Evolutionary conservation across 768 basidiomycete species (phyloP), one percentile per base, ranked within the genome.

Genomic region (Naganishia vaughanmartiniae): DNA sequence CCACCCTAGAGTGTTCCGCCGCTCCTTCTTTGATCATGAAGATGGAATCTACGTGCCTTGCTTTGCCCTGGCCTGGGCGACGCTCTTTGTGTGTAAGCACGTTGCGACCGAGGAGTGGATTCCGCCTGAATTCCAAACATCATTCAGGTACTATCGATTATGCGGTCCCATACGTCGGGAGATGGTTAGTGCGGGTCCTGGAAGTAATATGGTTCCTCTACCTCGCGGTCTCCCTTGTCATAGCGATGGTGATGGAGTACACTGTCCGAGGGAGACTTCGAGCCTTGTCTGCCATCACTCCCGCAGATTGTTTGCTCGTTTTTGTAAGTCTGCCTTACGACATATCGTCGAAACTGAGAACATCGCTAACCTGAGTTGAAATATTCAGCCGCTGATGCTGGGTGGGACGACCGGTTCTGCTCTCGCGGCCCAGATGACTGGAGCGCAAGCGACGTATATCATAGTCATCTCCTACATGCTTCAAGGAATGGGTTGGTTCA

Each of bases 1-100:
- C 24, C 69, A 70, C 51, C 57, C 69, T 48, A 45, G 58, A 14
- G 53, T 53, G 1, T 70, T 60, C 58, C 63, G 54, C 31, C 24
- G 51, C 19, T 54, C 48, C 2, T 60, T 70, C 19, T 70, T 51
- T 39, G 69, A 70, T 33, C 69, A 70, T 34, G 69, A 70, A 48
- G 51, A 70, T 36, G 69, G 69, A 6, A 58, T 70, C 6, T 70
- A 58, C 58, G 28, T 70, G 21, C 69, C 69, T 1, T 70, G 69
- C 26, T 63, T 70, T 31, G 51, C 34, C 5, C 46, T 70, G 24
- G 69, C 28, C 17, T 48, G 31, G 24, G 69, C 69, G n/a, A 70
- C 69, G 1, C 69, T 70, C 21, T 70, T 63, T 39, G 69, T 70
- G 31, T 54, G 69, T 51, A n/a, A 48, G 46, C 7, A 10, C 11